Conservation (phyloP, 2,329 filamentous ascomycete species). For the Xylaria digitata region DNA sequence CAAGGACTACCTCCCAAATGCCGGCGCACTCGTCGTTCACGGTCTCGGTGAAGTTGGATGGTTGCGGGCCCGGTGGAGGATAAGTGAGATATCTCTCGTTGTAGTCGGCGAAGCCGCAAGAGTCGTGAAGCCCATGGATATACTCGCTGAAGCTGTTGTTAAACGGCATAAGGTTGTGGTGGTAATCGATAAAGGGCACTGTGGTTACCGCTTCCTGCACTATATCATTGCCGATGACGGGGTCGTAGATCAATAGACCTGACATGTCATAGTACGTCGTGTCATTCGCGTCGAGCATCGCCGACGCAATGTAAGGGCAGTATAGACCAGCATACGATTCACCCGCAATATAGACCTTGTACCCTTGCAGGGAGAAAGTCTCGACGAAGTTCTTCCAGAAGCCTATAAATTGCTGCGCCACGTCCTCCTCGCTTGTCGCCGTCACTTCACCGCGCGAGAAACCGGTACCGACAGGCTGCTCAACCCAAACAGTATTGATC, state of each 20-base stretch:
- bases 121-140: slow-evolving; percentile 62
- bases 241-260: slow-evolving; percentile 73
- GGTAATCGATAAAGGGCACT: slow-evolving; percentile 67
- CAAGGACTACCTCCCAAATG: slow-evolving; percentile 64
- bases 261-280: slow-evolving; percentile 63
- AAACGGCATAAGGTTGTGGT: slow-evolving; percentile 65
- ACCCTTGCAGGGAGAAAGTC: slow-evolving; percentile 63
- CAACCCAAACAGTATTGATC: slow-evolving; percentile 81
- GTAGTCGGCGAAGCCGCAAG: slow-evolving; percentile 69
- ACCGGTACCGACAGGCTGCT: slow-evolving; percentile 75
- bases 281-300: slow-evolving; percentile 61
- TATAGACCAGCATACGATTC: slow-evolving; percentile 66
- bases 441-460: slow-evolving; percentile 74
- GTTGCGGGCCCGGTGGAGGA: slow-evolving; percentile 69
- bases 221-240: slow-evolving; percentile 65
- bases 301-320: slow-evolving; percentile 67
- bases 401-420: slow-evolving; percentile 77
- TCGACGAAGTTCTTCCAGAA: slow-evolving; percentile 74
- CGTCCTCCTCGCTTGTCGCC: slow-evolving; percentile 73
- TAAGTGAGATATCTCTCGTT: slow-evolving; percentile 67
- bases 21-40: slow-evolving; percentile 62
- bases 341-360: slow-evolving; percentile 65
- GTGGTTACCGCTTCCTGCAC: slow-evolving; percentile 57
- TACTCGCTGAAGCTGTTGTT: slow-evolving; percentile 65
- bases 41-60: slow-evolving; percentile 56